A percentile compares a stretch with the other conserved stretches of the same genome.
Evolutionary conservation across 116 monocot species (phyloP).

Genomic region (Papilionanthe hybrid): DNA sequence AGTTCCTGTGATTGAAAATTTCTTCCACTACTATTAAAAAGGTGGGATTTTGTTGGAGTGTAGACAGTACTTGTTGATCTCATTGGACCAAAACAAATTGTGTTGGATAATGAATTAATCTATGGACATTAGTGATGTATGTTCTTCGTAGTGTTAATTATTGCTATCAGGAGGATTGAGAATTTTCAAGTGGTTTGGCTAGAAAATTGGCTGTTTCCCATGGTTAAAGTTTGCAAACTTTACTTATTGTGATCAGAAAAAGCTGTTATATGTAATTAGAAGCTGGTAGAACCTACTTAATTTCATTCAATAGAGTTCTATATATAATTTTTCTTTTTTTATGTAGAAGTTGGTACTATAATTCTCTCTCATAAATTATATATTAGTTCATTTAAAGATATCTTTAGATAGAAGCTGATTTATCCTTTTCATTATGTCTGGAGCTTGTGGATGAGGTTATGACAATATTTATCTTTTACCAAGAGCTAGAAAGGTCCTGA

Average conservation of each 20-base stretch:
- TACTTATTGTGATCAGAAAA: constrained; percentile 32
- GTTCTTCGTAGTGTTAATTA: not conserved
- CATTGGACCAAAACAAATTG: not conserved
- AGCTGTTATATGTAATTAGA: no score
- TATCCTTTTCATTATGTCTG: no score
- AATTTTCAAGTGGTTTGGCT: not conserved
- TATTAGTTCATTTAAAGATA: no score
- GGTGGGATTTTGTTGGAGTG: not conserved
- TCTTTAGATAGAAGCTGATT: no score
- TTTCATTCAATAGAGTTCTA: no score
- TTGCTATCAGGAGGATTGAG: not conserved
- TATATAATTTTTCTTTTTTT: no score
- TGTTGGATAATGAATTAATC: not conserved
- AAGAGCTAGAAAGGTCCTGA: no score
- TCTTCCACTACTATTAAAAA: not conserved
- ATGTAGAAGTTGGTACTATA: no score
- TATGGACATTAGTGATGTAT: not conserved
- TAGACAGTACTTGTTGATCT: not conserved
- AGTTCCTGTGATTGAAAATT: not conserved
- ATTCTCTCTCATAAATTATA: no score
- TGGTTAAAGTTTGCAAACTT: constrained; percentile 29
- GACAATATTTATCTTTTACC: no score
- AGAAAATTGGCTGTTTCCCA: not conserved
- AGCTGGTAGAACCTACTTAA: no score
- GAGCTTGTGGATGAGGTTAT: no score